phyloP scores from a whole-genome alignment of 2,329 filamentous ascomycete genomes.

The Nigrospora sphaerica region DNA sequence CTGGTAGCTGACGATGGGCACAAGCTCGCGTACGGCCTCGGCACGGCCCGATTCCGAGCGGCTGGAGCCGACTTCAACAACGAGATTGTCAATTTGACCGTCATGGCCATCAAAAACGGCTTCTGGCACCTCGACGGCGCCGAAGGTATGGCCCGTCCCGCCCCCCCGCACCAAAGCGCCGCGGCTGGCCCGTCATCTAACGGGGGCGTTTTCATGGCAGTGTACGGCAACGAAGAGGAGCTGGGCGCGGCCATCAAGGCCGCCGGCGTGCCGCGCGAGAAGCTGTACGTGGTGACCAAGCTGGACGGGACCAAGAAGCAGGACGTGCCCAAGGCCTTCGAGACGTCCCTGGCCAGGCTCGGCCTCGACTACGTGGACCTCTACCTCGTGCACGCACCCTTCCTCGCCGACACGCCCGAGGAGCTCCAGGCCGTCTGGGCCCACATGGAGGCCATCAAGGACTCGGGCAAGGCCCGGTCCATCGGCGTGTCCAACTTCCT shows the following conservation, averaged over 20 bases:
- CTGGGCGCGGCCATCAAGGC: conserved; percentile 66
- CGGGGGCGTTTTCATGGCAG: conserved; percentile 21
- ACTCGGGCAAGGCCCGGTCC: conserved; percentile 55
- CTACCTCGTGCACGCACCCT: conserved; percentile 58
- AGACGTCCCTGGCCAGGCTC: conserved; percentile 57
- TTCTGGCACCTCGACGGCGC: conserved; percentile 71
- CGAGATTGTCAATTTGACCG: conserved; percentile 38
- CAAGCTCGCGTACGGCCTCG: conserved; percentile 65
- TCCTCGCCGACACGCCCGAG: conserved; percentile 37
- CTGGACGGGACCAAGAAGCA: conserved; percentile 32
- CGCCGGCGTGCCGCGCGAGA: conserved; percentile 54
- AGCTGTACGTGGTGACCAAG: conserved; percentile 64
- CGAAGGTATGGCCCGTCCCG: conserved; percentile 44
- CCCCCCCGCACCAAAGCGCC: not conserved
- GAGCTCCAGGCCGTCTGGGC: conserved; percentile 54
- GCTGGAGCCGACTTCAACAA: conserved; percentile 46
- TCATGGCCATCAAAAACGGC: conserved; percentile 60
- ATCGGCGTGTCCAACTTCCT: conserved; percentile 77
- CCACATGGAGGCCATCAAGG: conserved; percentile 58
- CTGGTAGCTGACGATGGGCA: not conserved
- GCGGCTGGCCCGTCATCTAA: conserved; percentile 4
- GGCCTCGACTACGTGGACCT: conserved; percentile 65
- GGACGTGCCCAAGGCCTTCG: conserved; percentile 42
- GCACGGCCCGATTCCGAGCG: conserved; percentile 54
- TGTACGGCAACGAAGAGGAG: conserved; percentile 60